Conservation (phyloP, 2,329 filamentous ascomycete genomes). For the Penicillium sp. region DNA sequence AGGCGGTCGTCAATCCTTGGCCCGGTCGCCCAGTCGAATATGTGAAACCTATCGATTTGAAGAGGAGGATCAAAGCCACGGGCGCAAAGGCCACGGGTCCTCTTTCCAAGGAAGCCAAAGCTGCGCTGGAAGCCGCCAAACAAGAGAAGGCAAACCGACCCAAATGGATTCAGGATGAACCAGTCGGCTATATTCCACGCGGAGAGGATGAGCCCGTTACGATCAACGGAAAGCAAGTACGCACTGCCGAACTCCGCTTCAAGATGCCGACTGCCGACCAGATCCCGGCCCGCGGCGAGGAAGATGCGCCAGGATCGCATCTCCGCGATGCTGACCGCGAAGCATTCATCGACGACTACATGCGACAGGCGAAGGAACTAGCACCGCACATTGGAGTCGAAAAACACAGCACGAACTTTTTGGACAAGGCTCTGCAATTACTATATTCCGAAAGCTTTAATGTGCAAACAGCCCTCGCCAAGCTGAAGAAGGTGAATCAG, state of each 20-base stretch:
- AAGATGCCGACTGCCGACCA: slow-evolving; percentile 67
- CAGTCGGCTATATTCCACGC: slow-evolving; percentile 79
- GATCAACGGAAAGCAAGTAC: slow-evolving; percentile 69
- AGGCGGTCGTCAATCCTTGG: slow-evolving; percentile 85
- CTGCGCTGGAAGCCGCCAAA: slow-evolving; percentile 81
- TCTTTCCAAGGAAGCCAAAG: slow-evolving; percentile 75
- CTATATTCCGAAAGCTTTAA: slow-evolving; percentile 76
- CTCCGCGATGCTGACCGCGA: slow-evolving; percentile 50
- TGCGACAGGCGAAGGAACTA: slow-evolving; percentile 69
- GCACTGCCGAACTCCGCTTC: slow-evolving; percentile 77
- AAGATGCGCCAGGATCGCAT: slow-evolving; percentile 43
- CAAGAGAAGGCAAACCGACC: slow-evolving; percentile 78
- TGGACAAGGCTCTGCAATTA: slow-evolving; percentile 79
- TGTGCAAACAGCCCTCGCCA: slow-evolving; percentile 69
- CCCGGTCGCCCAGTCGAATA: slow-evolving; percentile 85
- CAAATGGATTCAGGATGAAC: slow-evolving; percentile 93
- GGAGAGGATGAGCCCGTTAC: slow-evolving; percentile 73
- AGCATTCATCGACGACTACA: slow-evolving; percentile 74
- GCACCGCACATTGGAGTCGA: slow-evolving; percentile 72
- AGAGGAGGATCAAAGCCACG: slow-evolving; percentile 69
- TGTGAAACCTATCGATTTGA: slow-evolving; percentile 84
- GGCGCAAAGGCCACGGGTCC: slow-evolving; percentile 39
- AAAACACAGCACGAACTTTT: slow-evolving; percentile 78
- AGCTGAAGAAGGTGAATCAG: slow-evolving; percentile 69
- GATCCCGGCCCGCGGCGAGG: slow-evolving; percentile 51